These are phyloP conservation scores for Chloris gayana DNA, from an alignment of 176 grass and related monocot genomes.

Conservation along the genomic window DNA sequence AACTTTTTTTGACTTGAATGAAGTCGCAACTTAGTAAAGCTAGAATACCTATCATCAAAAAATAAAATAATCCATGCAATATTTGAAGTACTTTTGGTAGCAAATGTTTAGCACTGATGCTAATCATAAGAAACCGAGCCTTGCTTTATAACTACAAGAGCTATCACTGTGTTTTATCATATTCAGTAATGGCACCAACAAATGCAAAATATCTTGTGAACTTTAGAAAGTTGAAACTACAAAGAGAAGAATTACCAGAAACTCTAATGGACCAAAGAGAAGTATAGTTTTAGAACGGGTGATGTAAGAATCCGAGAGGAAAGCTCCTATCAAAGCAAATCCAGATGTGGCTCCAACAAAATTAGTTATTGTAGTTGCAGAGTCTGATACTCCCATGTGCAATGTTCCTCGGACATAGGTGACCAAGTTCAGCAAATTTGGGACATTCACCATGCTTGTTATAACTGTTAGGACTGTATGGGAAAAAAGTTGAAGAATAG, in stretches of 20 bases:
- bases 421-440: slow-evolving; percentile 64
- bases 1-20: not conserved
- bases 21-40: not conserved
- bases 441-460: slow-evolving; percentile 34
- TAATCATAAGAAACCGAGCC: too few species aligned
- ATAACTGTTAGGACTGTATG: slow-evolving; percentile 49
- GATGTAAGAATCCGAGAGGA: slow-evolving; percentile 71
- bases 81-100: not conserved
- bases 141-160: not conserved
- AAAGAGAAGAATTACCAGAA: slow-evolving; percentile 56
- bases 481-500: not conserved
- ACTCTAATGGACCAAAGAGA: slow-evolving; percentile 63
- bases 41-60: not conserved
- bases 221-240: slow-evolving; percentile 2
- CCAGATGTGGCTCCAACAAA: slow-evolving; percentile 48
- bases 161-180: not conserved
- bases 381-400: slow-evolving; percentile 59
- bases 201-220: not conserved
- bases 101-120: not conserved
- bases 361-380: slow-evolving; percentile 59
- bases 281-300: slow-evolving; percentile 59
- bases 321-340: slow-evolving; percentile 64
- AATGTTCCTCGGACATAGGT: slow-evolving; percentile 55
- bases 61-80: not conserved
- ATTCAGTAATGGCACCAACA: not conserved